A percentile compares a stretch with the other conserved stretches of the same genome.
phyloP scores from a whole-genome alignment of 352 stramenopile species.

The Phytophthora palmivora region DNA sequence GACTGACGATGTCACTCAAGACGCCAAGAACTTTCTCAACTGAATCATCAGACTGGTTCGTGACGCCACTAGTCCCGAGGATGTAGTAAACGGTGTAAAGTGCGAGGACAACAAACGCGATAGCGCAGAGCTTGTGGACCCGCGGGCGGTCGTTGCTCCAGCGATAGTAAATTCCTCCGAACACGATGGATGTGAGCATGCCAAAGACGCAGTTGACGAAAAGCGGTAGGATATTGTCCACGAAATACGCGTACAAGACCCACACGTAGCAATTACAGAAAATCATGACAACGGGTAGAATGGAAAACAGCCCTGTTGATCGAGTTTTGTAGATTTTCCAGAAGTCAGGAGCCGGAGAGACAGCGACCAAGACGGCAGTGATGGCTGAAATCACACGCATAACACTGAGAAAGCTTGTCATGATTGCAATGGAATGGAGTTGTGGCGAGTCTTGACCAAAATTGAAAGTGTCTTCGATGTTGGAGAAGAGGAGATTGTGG shows the following conservation, averaged over 20 bases:
- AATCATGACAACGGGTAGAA: conserved; percentile 60
- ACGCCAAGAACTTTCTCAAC: conserved; percentile 33
- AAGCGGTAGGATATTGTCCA: conserved; percentile 35
- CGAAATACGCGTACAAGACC: conserved; percentile 35
- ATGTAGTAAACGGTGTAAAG: conserved; percentile 27
- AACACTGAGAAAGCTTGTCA: conserved; percentile 12
- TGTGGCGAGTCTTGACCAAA: too few relatives aligned
- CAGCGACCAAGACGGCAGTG: conserved; percentile 59
- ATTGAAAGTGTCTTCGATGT: not conserved
- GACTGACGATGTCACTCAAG: conserved; percentile 19
- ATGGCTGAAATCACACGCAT: conserved; percentile 52
- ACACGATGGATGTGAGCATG: conserved; percentile 37
- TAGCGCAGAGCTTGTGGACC: conserved; percentile 32
- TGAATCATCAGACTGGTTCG: conserved; percentile 29
- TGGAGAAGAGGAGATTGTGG: not conserved
- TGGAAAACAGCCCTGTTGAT: conserved; percentile 42
- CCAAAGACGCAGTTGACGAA: conserved; percentile 28
- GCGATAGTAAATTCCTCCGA: conserved; percentile 47
- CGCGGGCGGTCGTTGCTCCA: conserved; percentile 37
- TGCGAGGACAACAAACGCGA: conserved; percentile 89
- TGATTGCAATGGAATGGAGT: too few relatives aligned
- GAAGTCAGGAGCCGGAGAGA: conserved; percentile 54
- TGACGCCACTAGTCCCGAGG: conserved; percentile 30
- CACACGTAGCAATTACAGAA: conserved; percentile 64
- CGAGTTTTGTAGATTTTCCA: conserved; percentile 57